Percentiles rank a stretch among this genome's conserved stretches.
phyloP scores from a whole-genome alignment of 169 alveolate species.

The Miamiensis avidus region DNA sequence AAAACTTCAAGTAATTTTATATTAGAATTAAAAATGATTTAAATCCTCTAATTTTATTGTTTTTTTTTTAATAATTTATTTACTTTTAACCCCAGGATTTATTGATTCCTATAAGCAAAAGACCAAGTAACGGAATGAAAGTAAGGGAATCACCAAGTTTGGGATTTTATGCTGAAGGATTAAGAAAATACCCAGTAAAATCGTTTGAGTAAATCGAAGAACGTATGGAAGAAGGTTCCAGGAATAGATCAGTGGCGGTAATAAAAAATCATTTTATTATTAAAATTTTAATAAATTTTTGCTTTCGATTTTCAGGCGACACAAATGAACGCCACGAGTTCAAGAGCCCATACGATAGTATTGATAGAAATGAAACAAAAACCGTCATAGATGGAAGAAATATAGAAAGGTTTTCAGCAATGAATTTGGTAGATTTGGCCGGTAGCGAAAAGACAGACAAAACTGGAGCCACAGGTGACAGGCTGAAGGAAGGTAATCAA shows the following conservation, averaged over 20 bases:
- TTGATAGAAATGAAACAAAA: constrained; percentile 87
- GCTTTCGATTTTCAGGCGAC: too few relatives aligned
- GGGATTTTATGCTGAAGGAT: constrained; percentile 87
- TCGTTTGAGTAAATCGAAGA: constrained; percentile 77
- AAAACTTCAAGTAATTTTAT: constrained; percentile 58
- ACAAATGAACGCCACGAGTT: constrained; percentile 85
- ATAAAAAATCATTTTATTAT: too few relatives aligned
- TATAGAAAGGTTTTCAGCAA: constrained; percentile 75
- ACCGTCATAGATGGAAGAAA: constrained; percentile 52
- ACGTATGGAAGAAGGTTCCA: constrained; percentile 87
- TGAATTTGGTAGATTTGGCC: constrained; percentile 91
- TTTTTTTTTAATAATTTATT: too few relatives aligned
- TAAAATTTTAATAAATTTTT: too few relatives aligned
- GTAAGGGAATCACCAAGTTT: constrained; percentile 83
- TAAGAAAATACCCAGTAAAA: constrained; percentile 83
- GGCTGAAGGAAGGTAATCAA: constrained; percentile 89
- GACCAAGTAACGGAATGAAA: constrained; percentile 87
- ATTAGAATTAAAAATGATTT: too few relatives aligned
- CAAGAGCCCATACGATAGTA: constrained; percentile 92
- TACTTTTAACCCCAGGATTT: constrained; percentile 68
- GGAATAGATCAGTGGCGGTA: constrained; percentile 92
- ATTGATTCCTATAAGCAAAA: constrained; percentile 71
- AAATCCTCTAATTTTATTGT: too few relatives aligned
- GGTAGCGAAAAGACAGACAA: constrained; percentile 88
- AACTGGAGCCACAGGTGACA: constrained; percentile 92